Evolutionary conservation across 768 basidiomycete genomes (phyloP).

Genomic region (Tremella fuciformis): DNA sequence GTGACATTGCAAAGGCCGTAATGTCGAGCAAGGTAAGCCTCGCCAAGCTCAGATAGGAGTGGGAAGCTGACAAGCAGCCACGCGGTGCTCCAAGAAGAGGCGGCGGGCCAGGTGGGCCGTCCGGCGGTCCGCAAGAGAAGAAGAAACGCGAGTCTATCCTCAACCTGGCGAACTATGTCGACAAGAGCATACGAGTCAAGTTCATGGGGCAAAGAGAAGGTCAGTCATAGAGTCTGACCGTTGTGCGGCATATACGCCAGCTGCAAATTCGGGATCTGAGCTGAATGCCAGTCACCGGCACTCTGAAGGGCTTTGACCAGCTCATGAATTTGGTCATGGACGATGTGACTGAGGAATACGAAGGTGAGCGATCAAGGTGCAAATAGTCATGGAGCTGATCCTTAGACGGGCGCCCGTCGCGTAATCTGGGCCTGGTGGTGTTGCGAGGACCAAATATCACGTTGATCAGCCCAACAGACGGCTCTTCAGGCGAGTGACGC

Average conservation of each 20-base stretch:
- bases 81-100: conserved; percentile 54
- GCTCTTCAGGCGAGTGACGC: conserved; percentile 62
- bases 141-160: conserved; percentile 91
- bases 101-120: conserved; percentile 56
- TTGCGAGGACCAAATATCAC: conserved; percentile 92
- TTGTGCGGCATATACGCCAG: too few relatives aligned
- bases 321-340: conserved; percentile 95
- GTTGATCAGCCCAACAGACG: conserved; percentile 88
- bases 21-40: neutral
- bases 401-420: conserved; percentile 54
- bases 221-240: conserved; percentile 41
- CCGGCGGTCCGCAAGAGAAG: conserved; percentile 56
- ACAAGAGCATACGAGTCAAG: conserved; percentile 88
- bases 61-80: conserved; percentile 52
- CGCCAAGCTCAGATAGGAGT: conserved; percentile 24
- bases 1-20: too few relatives aligned
- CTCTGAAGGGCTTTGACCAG: conserved; percentile 94
- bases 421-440: conserved; percentile 73
- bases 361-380: conserved; percentile 56
- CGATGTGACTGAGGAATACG: conserved; percentile 80
- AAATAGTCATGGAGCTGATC: conserved; percentile 44
- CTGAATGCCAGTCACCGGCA: conserved; percentile 68
- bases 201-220: conserved; percentile 98
- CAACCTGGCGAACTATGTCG: conserved; percentile 89
- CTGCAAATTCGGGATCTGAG: neutral